Conservation (phyloP, 75 land plant genomes). For the Picea glauca region DNA sequence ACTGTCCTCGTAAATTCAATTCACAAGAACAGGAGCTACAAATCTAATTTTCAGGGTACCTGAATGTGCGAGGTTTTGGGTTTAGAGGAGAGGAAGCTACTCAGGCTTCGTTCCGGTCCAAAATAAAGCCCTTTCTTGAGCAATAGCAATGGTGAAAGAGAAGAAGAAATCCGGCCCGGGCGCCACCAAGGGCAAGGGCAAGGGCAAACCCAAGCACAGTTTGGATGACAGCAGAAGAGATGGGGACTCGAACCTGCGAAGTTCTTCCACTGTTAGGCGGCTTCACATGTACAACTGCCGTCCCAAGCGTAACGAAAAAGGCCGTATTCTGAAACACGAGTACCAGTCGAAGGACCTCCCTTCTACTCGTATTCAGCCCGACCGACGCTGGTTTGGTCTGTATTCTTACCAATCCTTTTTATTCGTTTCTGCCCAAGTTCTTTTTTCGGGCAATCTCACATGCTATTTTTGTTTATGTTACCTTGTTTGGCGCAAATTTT, state of each 20-base stretch:
- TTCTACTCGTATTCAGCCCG: slow-evolving; percentile 83
- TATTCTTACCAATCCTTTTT: neutral
- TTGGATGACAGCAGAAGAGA: slow-evolving; percentile 68
- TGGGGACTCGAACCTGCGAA: slow-evolving; percentile 38
- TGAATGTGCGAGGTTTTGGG: too few species aligned
- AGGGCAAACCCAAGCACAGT: slow-evolving; percentile 94
- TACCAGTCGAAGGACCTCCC: slow-evolving; percentile 90
- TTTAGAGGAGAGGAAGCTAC: too few species aligned
- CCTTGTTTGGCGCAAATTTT: neutral
- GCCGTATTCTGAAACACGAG: slow-evolving; percentile 56
- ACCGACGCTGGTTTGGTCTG: slow-evolving; percentile 97
- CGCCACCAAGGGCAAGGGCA: slow-evolving; percentile 52
- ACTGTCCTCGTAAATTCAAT: too few species aligned
- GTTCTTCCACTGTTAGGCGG: slow-evolving; percentile 90
- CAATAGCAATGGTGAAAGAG: slow-evolving; percentile 22
- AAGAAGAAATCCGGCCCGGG: slow-evolving; percentile 46
- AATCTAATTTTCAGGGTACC: too few species aligned
- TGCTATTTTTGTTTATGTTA: too few species aligned
- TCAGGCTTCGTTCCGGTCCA: too few species aligned
- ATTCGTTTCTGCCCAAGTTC: too few species aligned
- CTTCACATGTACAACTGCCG: slow-evolving; percentile 90
- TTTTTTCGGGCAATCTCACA: too few species aligned
- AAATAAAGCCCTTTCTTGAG: too few species aligned
- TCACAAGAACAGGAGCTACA: too few species aligned
- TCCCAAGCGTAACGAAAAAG: slow-evolving; percentile 72